Evolutionary conservation across 805 yeast species (phyloP), one percentile per base, ranked within the genome.

Genomic region (Saccharomyces mikatae): DNA sequence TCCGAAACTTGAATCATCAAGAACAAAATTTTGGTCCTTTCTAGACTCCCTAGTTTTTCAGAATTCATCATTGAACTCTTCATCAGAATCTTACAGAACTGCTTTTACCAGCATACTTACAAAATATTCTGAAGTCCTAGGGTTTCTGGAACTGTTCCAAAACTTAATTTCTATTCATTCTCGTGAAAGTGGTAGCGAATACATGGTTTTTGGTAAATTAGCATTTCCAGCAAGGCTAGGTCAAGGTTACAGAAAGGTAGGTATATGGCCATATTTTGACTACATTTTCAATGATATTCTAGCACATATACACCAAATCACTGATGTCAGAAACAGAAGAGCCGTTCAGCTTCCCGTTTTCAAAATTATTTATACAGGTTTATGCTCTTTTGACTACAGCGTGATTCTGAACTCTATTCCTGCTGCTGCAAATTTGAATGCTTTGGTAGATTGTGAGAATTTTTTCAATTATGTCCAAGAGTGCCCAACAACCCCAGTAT

Each of bases 181-280:
- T 69, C 53, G 60, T 46, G 63, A 72, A 47, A 27, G 53, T 11
- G 54, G 62, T 10, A 63, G 55, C 21, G 63, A 62, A 22, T 55
- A 59, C 30, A 61, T 70, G 48, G 68, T 68, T 2, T 73, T 76
- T 58, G 77, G 80, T 14, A 74, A 74, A 4, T 63, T 83, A 13
- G 75, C 81, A 11, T 86, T 76, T 61, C 96, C 96, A 0, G 61
- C 73, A 6, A 80, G 78, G 52, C 66, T 89, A 28, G 96, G 96
- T 0, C 65, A 66, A 2, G 73, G 75, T 0, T 79, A 82, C 58
- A 77, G 96, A 61, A 79, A 76, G 31, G 67, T 75, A 17, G 96
- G 96, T 1, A 69, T 89, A 5, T 81, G 90, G 81, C 89, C 94
- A 2, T 92, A 91, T 62, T 67, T 87, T 52, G 92, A 89, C 52